phyloP scores from a whole-genome alignment of 1,139 yeast species.

The Suhomyces bolitotheri region DNA sequence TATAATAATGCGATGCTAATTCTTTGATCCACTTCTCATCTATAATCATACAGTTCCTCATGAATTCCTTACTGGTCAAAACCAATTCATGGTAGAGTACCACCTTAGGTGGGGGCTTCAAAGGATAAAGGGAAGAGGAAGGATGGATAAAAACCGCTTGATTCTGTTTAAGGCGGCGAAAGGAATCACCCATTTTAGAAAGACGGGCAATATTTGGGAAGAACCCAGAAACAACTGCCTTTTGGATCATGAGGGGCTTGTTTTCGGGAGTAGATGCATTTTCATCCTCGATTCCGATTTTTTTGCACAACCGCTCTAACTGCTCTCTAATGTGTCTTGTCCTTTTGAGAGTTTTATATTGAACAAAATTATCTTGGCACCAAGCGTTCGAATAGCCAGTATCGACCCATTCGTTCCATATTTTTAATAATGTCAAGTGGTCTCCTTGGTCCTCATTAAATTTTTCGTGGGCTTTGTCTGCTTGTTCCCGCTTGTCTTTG shows the following conservation, averaged over 20 bases:
- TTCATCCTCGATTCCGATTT: slow-evolving; percentile 43
- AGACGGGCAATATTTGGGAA: slow-evolving; percentile 77
- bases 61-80: slow-evolving; percentile 81
- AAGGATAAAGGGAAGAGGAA: slow-evolving; percentile 60
- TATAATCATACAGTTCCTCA: slow-evolving; percentile 80
- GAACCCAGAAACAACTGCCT: slow-evolving; percentile 76
- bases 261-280: slow-evolving; percentile 14
- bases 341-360: slow-evolving; percentile 67
- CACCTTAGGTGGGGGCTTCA: slow-evolving; percentile 69
- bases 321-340: slow-evolving; percentile 77
- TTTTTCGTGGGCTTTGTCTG: slow-evolving; percentile 59
- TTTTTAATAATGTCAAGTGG: slow-evolving; percentile 70
- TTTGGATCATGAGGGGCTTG: slow-evolving; percentile 48
- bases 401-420: slow-evolving; percentile 77
- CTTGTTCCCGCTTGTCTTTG: slow-evolving; percentile 64
- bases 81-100: slow-evolving; percentile 83
- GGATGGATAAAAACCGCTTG: slow-evolving; percentile 83
- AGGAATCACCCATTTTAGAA: slow-evolving; percentile 70
- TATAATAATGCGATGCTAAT: slow-evolving; percentile 60
- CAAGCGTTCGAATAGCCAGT: slow-evolving; percentile 72
- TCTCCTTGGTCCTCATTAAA: slow-evolving; percentile 67
- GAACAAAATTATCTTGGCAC: slow-evolving; percentile 86
- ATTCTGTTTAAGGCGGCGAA: slow-evolving; percentile 58
- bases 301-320: slow-evolving; percentile 58
- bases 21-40: slow-evolving; percentile 65